These are phyloP conservation scores for Astragalus glycyphyllos DNA, from an alignment of 306 rosid species.

Conservation along the genomic window DNA sequence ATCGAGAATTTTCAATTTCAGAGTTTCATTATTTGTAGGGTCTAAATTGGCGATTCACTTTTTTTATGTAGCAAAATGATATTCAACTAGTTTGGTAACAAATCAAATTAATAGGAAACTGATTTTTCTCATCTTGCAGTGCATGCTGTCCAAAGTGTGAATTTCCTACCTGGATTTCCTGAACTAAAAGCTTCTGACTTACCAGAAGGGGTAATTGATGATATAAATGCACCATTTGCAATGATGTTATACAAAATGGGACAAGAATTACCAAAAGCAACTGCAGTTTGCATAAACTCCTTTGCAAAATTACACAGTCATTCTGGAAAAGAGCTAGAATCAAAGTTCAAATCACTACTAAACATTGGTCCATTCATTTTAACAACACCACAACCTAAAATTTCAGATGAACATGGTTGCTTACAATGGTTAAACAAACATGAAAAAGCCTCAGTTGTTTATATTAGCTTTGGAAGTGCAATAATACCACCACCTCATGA, in stretches of 20 bases:
- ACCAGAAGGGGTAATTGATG: conserved; percentile 55
- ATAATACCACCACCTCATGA: conserved; percentile 65
- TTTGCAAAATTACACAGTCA: conserved; percentile 50
- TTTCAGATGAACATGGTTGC: conserved; percentile 49
- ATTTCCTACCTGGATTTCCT: conserved; percentile 64
- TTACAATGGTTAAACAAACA: conserved; percentile 63
- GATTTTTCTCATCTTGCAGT: conserved; percentile 41
- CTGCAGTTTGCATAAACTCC: conserved; percentile 68
- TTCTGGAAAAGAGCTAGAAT: conserved; percentile 36
- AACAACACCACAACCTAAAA: conserved; percentile 34
- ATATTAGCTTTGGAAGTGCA: conserved; percentile 67
- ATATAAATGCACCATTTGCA: conserved; percentile 48
- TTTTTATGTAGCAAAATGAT: neutral
- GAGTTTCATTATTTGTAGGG: neutral
- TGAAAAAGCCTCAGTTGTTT: conserved; percentile 52
- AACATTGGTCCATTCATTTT: conserved; percentile 71
- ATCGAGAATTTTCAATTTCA: no score
- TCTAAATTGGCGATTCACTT: no score
- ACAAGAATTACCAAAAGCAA: conserved; percentile 55
- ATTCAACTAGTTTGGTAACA: neutral
- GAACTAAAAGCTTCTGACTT: conserved; percentile 49
- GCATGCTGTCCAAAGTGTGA: conserved; percentile 18
- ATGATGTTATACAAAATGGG: conserved; percentile 68
- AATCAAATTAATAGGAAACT: neutral
- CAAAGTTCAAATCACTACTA: conserved; percentile 45